These are phyloP conservation scores for Metschnikowia cerradonensis DNA, from an alignment of 805 yeast species.

Conservation along the genomic window DNA sequence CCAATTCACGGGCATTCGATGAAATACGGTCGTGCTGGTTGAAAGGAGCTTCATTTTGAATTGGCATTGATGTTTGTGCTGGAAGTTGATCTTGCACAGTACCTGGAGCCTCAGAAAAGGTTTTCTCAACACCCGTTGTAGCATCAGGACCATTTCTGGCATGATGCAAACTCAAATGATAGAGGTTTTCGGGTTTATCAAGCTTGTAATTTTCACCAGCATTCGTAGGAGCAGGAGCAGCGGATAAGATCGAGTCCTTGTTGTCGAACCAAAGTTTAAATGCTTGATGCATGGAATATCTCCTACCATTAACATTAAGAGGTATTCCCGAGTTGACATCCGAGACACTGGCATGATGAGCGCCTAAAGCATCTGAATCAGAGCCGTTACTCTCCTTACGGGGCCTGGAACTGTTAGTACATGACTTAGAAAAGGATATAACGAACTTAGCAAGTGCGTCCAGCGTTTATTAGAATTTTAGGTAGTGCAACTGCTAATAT, in stretches of 20 bases:
- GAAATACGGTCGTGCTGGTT: background rate
- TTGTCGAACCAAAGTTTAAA: slow-evolving; percentile 47
- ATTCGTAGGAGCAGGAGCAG: slow-evolving; percentile 7
- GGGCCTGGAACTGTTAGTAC: slow-evolving; percentile 14
- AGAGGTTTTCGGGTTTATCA: slow-evolving; percentile 29
- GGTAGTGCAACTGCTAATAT: background rate
- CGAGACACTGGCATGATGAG: background rate
- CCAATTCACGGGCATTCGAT: slow-evolving; percentile 7
- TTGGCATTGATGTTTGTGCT: background rate
- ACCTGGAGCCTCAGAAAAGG: background rate
- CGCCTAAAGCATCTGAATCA: slow-evolving; percentile 1
- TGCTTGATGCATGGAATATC: slow-evolving; percentile 50
- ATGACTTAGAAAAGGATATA: background rate
- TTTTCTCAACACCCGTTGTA: background rate
- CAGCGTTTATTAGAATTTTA: background rate
- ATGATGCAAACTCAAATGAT: slow-evolving; percentile 33
- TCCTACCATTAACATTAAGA: slow-evolving; percentile 37
- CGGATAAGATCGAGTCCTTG: slow-evolving; percentile 22
- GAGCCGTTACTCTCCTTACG: slow-evolving; percentile 14
- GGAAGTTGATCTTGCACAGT: background rate
- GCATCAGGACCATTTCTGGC: slow-evolving; percentile 2
- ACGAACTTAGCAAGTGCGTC: background rate
- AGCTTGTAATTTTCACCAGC: slow-evolving; percentile 30
- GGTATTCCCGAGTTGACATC: slow-evolving; percentile 22
- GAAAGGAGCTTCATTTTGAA: background rate